Percentiles rank a stretch among this genome's conserved stretches.
Conservation (phyloP, 768 basidiomycete genomes). For the Serendipita indica region DNA sequence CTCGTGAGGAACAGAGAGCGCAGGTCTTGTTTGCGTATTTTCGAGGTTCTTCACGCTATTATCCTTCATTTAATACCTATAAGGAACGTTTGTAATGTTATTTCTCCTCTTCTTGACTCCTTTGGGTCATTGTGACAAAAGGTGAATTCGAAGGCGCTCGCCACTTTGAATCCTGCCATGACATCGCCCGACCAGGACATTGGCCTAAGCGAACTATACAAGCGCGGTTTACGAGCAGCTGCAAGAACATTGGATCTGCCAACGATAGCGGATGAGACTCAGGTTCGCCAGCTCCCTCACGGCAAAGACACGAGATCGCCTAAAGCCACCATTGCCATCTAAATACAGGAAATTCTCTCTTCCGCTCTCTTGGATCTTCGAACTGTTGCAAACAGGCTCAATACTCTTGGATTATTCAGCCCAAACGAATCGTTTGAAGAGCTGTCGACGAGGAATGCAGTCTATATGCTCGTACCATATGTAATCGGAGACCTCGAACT, state of each 20-base stretch:
- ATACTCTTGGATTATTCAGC: constrained; percentile 59
- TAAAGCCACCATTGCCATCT: constrained; percentile 8
- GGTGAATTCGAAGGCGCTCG: too few relatives aligned
- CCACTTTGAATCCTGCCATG: neutral
- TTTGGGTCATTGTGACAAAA: too few relatives aligned
- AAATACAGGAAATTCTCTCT: constrained; percentile 42
- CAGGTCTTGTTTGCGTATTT: too few relatives aligned
- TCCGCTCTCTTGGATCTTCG: constrained; percentile 42
- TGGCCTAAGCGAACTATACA: neutral
- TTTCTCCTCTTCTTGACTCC: too few relatives aligned
- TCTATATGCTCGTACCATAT: constrained; percentile 63
- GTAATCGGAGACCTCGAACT: constrained; percentile 49
- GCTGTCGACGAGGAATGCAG: constrained; percentile 58
- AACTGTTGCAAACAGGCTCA: constrained; percentile 37
- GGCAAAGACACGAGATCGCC: neutral
- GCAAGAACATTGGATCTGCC: constrained; percentile 20
- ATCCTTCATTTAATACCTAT: too few relatives aligned
- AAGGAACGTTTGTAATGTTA: too few relatives aligned
- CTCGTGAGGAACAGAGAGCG: too few relatives aligned
- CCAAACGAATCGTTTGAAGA: constrained; percentile 73
- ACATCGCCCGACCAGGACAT: neutral
- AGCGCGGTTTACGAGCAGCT: neutral
- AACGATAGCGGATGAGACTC: constrained; percentile 31
- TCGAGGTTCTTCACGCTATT: too few relatives aligned
- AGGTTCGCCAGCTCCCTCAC: constrained; percentile 24